Percentiles rank a stretch among this genome's conserved stretches.
Evolutionary conservation across 148 eudicot genomes (phyloP).

Genomic region (Cornus florida): DNA sequence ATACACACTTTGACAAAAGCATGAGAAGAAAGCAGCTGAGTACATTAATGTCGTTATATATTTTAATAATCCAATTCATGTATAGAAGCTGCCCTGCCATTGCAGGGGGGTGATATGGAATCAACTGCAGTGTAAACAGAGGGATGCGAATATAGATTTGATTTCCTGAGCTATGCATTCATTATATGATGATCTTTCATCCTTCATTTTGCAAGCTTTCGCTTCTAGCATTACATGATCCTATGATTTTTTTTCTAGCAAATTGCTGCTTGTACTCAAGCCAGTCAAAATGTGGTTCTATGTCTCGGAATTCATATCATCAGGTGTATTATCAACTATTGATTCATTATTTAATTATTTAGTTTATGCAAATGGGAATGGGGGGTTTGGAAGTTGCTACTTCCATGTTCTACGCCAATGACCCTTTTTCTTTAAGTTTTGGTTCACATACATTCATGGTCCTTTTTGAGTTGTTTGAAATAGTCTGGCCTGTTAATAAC

Average conservation of each 20-base stretch:
- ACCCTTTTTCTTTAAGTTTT: no score
- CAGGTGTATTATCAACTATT: no score
- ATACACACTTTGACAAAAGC: background rate
- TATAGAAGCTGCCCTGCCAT: conserved; percentile 51
- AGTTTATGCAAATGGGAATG: no score
- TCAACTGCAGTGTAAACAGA: conserved; percentile 30
- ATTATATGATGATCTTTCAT: background rate
- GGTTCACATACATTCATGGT: no score
- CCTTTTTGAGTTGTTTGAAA: no score
- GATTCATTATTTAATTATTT: no score
- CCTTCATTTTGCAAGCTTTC: background rate
- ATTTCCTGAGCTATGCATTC: conserved; percentile 7
- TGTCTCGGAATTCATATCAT: no score
- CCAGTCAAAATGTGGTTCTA: no score
- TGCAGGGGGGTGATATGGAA: conserved; percentile 35
- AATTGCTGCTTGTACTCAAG: no score
- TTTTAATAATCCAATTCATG: conserved; percentile 36
- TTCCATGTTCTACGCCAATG: no score
- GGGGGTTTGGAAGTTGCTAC: no score
- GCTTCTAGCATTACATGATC: background rate
- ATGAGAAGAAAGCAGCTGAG: conserved; percentile 9
- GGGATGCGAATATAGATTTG: conserved; percentile 28
- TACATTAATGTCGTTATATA: conserved; percentile 14
- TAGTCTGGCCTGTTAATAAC: no score
- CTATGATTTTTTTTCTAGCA: background rate